A percentile compares a stretch with the other conserved stretches of the same genome.
Conservation (phyloP, 768 basidiomycete genomes). For the Leccinum aurantiacum region DNA sequence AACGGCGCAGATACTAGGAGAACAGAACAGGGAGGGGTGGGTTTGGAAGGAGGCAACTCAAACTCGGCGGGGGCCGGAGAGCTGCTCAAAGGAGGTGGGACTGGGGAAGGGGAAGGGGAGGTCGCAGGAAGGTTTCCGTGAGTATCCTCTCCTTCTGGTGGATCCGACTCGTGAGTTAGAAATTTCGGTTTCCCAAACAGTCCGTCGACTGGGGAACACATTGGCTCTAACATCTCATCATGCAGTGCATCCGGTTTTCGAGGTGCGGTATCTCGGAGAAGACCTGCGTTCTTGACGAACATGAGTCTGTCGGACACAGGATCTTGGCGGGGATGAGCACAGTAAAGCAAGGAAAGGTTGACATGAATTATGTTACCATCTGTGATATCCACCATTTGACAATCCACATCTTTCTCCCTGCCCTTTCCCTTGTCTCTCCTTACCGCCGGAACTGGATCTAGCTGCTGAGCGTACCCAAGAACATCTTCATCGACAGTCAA, state of each 20-base stretch:
- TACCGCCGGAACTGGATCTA: conserved; percentile 5
- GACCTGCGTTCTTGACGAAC: conserved; percentile 21
- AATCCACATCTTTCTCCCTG: conserved; percentile 33
- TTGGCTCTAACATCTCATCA: not conserved
- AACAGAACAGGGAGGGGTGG: not conserved
- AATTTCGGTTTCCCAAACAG: conserved; percentile 38
- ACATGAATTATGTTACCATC: conserved; percentile 29
- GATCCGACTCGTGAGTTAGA: conserved; percentile 28
- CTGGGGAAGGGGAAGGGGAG: conserved; percentile 16
- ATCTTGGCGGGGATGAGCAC: conserved; percentile 9
- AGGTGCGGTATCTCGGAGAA: conserved; percentile 21
- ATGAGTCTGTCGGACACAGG: conserved; percentile 7
- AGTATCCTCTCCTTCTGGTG: conserved; percentile 11
- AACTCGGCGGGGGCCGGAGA: conserved; percentile 21
- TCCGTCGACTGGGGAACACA: not conserved
- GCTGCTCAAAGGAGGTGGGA: conserved; percentile 30
- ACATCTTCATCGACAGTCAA: conserved; percentile 33
- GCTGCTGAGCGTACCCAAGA: conserved; percentile 11
- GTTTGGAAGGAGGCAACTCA: conserved; percentile 3
- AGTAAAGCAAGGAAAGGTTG: not conserved
- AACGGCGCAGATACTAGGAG: not conserved
- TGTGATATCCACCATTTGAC: conserved; percentile 37
- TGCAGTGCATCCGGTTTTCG: not conserved
- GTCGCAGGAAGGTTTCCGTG: not conserved
- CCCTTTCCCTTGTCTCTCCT: conserved; percentile 32